phyloP scores from a whole-genome alignment of 345 rosid species.

The Eucalyptus microcorys region DNA sequence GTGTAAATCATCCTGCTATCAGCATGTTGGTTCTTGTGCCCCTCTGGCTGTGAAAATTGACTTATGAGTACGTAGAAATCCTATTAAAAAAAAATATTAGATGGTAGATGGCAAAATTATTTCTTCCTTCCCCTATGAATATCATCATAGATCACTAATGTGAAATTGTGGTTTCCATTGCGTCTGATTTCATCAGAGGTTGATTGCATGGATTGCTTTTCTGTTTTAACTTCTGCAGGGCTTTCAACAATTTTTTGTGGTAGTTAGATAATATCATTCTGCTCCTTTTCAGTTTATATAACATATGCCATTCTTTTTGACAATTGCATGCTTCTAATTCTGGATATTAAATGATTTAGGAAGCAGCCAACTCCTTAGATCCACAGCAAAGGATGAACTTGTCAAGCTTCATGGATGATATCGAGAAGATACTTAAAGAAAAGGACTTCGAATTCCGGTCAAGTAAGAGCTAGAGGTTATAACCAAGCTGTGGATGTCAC shows the following conservation, averaged over 20 bases:
- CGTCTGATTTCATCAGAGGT: neutral
- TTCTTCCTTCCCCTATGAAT: neutral
- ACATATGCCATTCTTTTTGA: neutral
- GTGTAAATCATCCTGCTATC: neutral
- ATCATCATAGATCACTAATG: neutral
- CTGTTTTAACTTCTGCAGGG: neutral
- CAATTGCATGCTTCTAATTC: neutral
- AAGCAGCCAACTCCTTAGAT: conserved; percentile 32
- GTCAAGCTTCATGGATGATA: conserved; percentile 26
- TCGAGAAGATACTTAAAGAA: conserved; percentile 20
- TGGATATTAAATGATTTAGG: conserved; percentile 11
- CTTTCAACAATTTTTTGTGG: neutral
- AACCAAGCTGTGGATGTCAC: neutral
- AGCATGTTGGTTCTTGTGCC: neutral
- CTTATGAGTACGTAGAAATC: neutral
- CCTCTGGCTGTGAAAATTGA: neutral
- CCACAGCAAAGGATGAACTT: conserved; percentile 14
- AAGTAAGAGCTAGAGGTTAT: neutral
- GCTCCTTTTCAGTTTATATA: neutral
- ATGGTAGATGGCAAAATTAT: neutral
- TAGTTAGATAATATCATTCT: neutral
- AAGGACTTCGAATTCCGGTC: neutral
- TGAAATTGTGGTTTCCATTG: neutral
- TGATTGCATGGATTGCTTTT: neutral
- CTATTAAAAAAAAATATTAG: neutral